phyloP scores from a whole-genome alignment of 768 basidiomycete genomes.

The Tricholoma matsutake region DNA sequence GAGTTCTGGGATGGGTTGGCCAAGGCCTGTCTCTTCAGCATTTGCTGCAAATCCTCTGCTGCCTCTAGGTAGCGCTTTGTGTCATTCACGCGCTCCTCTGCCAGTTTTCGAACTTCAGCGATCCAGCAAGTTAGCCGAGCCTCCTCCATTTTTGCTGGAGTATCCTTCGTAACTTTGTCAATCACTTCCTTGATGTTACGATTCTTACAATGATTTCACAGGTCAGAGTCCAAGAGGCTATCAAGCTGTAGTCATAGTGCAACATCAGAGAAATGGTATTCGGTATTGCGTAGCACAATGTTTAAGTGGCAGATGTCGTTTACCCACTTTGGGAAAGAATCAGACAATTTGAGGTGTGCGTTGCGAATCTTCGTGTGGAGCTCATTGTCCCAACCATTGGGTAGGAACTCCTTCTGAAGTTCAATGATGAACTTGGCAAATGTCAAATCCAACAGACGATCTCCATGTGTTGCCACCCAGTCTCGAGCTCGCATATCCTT shows the following conservation, averaged over 20 bases:
- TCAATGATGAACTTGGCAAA: background rate
- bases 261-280: background rate
- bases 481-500: background rate
- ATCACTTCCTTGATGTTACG: background rate
- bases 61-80: background rate
- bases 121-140: background rate
- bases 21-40: background rate
- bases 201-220: background rate
- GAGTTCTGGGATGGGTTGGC: background rate
- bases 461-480: background rate
- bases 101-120: background rate
- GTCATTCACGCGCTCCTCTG: background rate
- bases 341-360: background rate
- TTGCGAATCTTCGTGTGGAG: background rate
- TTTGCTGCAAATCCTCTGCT: background rate
- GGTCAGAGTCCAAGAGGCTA: background rate
- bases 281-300: background rate
- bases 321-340: background rate
- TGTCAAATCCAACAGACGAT: background rate
- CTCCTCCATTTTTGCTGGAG: background rate
- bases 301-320: background rate
- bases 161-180: background rate
- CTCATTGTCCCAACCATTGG: background rate
- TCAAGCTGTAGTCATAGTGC: background rate
- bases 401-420: background rate